Evolutionary conservation across 1,139 yeast species (phyloP).

Genomic region (Pichia sp.): DNA sequence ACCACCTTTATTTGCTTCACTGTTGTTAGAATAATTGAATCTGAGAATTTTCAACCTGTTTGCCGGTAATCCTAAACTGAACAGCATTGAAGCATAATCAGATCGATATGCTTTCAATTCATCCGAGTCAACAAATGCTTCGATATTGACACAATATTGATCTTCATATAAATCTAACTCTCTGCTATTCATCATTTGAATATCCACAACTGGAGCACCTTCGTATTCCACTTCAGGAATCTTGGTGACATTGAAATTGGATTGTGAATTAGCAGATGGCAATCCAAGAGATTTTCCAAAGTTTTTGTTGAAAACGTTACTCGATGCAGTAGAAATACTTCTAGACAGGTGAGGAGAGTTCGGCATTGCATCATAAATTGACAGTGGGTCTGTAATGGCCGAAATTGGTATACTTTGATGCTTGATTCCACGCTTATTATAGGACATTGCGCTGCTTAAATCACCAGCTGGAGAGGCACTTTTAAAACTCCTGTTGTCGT

Average conservation of each 20-base stretch:
- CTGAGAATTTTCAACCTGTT: conserved; percentile 72
- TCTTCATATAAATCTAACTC: conserved; percentile 47
- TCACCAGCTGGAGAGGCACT: conserved; percentile 27
- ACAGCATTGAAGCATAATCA: conserved; percentile 75
- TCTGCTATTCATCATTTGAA: conserved; percentile 50
- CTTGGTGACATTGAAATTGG: background rate
- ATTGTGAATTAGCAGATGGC: too few relatives aligned
- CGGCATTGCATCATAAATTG: background rate
- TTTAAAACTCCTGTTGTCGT: conserved; percentile 14
- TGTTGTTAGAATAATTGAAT: conserved; percentile 44
- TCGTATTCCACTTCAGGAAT: background rate
- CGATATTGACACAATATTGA: conserved; percentile 35
- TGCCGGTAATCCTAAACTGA: conserved; percentile 75
- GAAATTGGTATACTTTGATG: conserved; percentile 2
- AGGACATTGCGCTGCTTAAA: conserved; percentile 7
- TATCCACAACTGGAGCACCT: conserved; percentile 26
- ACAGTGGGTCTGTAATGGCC: background rate
- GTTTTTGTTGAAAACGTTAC: conserved; percentile 16
- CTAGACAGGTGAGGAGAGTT: conserved; percentile 2
- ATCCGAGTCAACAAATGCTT: conserved; percentile 39
- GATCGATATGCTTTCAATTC: conserved; percentile 48
- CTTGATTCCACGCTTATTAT: conserved; percentile 17
- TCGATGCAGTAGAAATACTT: conserved; percentile 14
- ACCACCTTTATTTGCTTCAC: background rate
- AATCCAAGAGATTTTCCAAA: conserved; percentile 11